Percentiles rank a stretch among this genome's conserved stretches.
Conservation (phyloP, 257 asterid species). For the Solanum tarijense region DNA sequence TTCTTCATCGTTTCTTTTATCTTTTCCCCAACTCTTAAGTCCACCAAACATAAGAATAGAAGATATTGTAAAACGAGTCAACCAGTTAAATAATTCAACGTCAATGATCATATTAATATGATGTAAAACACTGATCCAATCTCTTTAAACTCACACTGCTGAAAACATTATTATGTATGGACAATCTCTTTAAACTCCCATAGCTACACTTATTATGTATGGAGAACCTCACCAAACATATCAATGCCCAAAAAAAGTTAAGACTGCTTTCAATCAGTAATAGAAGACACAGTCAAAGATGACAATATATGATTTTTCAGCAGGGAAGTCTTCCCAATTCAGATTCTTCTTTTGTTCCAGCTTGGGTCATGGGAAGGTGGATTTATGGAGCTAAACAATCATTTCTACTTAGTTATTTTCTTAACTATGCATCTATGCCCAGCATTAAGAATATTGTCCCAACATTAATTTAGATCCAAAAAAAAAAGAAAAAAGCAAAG, state of each 20-base stretch:
- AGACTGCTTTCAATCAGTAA: neutral
- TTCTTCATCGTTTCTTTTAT: neutral
- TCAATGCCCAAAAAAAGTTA: neutral
- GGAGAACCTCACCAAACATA: neutral
- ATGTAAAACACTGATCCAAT: neutral
- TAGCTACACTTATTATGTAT: neutral
- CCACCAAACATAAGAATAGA: neutral
- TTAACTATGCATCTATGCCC: neutral
- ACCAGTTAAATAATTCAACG: neutral
- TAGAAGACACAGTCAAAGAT: neutral
- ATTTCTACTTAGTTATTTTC: neutral
- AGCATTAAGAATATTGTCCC: neutral
- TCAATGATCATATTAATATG: neutral
- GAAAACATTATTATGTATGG: neutral
- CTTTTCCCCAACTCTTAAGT: neutral
- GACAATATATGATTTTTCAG: neutral
- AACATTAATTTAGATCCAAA: neutral
- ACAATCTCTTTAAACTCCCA: neutral
- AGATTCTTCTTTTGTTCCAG: neutral
- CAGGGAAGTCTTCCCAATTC: neutral
- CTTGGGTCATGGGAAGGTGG: neutral
- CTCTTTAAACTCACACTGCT: neutral
- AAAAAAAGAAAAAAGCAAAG: neutral
- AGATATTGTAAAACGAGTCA: neutral
- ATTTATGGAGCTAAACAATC: neutral